Base-by-base conservation (phyloP, 1,284 basidiomycete genomes). In the Ustilago loliicola region DNA sequence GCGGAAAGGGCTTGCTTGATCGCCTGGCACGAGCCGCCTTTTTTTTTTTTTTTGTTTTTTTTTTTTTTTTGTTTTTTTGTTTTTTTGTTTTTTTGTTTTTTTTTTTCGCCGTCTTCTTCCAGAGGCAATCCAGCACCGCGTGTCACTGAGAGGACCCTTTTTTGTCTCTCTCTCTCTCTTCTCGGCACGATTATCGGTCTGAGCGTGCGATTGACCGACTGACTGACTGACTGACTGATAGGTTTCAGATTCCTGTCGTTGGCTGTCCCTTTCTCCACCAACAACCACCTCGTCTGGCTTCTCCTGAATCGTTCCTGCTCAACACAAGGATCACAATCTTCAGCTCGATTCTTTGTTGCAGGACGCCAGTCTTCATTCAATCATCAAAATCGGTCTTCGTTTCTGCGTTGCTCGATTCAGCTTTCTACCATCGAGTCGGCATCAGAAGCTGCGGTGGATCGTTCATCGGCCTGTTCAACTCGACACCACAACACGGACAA, bases 241-340 rank as follows among this genome's bases (percentile, higher is more conserved):
- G 56, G 56, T 50, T 17, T 58, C 42, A 30, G 38, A 38, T 19
- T 58, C 60, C 36, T 3, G n/a, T 40, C 53, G 53, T n/a, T 36
- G 17, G 36, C 36, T 27, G 48, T 50, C n/a, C 51, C 27, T 47
- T 19, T 23, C 25, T 23, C 54, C 34, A n/a, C 29, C 45, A 40
- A 36, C 32, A 8, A 3, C 36, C 36, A 7, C 17, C 30, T 60
- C 23, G 4, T 17, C 38, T 32, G 21, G 23, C 21, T 30, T 42
- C 58, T 56, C 67, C 65, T 72, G 70, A 65, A 63, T 52, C 61
- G 65, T 60, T 64, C 61, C 70, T 72, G 70, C 65, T 50, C 34
- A 34, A 55, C 30, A 60, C 61, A 64, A 72, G 70, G 64, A 63
- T 60, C 56, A 30, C 17, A 23, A n/a, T 5, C 0, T 4, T 54